Evolutionary conservation across 768 basidiomycete genomes (phyloP), one percentile per base, ranked within the genome.

Genomic region (Russula ochroleuca): DNA sequence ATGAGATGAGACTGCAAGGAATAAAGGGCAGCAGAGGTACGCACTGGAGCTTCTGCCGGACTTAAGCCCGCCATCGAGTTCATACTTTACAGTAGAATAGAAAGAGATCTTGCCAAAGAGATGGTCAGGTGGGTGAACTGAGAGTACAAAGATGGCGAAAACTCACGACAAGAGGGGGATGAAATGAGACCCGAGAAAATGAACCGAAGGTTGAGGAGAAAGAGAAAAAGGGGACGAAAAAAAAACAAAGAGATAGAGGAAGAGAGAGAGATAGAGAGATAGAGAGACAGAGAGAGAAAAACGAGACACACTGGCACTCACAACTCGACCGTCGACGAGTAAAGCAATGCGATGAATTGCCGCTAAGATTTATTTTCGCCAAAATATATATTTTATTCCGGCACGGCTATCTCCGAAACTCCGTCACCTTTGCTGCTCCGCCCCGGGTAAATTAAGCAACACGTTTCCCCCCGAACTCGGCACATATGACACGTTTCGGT

Each of bases 401-500:
- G 0, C 0, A 2, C 65, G 67, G 67, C 65, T 57, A 61, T 60
- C 65, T 54, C 65, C 67, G 67, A 61, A 66, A 63, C 58, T 64
- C 59, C 50, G 60, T 59, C 21, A 62, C 31, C 35, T 71, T 78
- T 76, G 40, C 37, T 75, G 63, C 53, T 81, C 78, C 63, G 79
- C 78, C 11, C 84, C 82, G 62, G 90, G 87, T 65, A 96, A 86
- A 75, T 90, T 92, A 73, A 96, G 75, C 68, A 97, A 76, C 62
- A 97, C 86, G 71, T 89, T 90, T 2, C 86, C 86, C 15, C 85
- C 85, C 14, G 87, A 80, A 69, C 86, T 87, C 52, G 94, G 94
- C 63, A 97, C 85, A 72, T 94, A 97, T 38, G 92, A 87, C 71
- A 97, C 92, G 74, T 95, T 94, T 64, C 83, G 82, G 71, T 90